Conservation (phyloP, 352 stramenopile species). For the Hyaloperonospora arabidopsidis region DNA sequence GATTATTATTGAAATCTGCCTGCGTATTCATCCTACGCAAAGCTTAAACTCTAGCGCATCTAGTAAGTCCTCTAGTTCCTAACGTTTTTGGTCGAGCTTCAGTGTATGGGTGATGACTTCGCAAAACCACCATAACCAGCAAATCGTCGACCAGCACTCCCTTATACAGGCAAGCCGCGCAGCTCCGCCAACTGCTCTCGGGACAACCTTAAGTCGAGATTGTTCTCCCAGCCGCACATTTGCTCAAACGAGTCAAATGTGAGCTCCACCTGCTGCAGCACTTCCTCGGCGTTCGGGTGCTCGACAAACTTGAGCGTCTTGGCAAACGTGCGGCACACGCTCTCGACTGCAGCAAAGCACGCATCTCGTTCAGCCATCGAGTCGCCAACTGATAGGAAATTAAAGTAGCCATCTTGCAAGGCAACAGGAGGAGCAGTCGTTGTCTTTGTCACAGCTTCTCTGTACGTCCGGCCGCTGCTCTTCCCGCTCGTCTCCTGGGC, state of each 20-base stretch:
- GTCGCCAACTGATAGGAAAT: conserved; percentile 77
- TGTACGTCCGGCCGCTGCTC: background rate
- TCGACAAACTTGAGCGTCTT: conserved; percentile 87
- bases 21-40: conserved; percentile 24
- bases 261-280: conserved; percentile 78
- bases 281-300: conserved; percentile 67
- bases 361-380: conserved; percentile 84
- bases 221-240: conserved; percentile 71
- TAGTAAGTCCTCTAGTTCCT: conserved; percentile 21
- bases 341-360: conserved; percentile 60
- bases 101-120: conserved; percentile 12
- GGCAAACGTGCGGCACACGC: conserved; percentile 59
- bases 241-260: conserved; percentile 82
- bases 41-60: conserved; percentile 10
- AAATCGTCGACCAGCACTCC: background rate
- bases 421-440: too few relatives aligned
- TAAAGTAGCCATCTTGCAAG: conserved; percentile 49
- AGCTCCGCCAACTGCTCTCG: conserved; percentile 68
- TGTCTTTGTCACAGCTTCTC: background rate
- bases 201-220: conserved; percentile 70
- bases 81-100: conserved; percentile 14
- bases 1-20: background rate
- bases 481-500: conserved; percentile 8
- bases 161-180: conserved; percentile 37
- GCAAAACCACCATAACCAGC: conserved; percentile 1